Base-by-base conservation (phyloP, 1,139 yeast species). In the Hansenula lynferdii region DNA sequence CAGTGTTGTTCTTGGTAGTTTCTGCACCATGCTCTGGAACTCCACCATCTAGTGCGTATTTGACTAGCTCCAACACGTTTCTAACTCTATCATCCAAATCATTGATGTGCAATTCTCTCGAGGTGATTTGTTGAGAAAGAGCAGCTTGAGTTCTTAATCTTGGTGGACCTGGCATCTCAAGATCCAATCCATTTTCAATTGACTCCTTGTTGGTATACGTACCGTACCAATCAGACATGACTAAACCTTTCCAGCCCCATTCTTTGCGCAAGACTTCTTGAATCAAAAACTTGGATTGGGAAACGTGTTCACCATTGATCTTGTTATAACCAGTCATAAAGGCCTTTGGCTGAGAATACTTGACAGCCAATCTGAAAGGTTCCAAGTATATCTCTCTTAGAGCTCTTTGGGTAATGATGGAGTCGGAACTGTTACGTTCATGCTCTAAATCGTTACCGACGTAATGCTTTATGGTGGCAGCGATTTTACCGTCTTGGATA, bases 211-310 rank as follows among this genome's bases (percentile, higher is more conserved):
- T 62, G 22, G 78, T 65, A 51, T 72, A 76, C n/a, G 71, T 69
- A 38, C 84, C 85, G 53, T 55, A 73, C 85, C 84, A 78, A 56
- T 78, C 85, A 22, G 78, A 70, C 77, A 78, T 75, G 28, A 70
- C 58, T 42, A 71, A 58, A 20, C 84, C 84, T 22, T 70, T 62
- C 66, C 70, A 78, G 14, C 61, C 58, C 80, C 81, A 78, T 54
- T 78, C 84, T 5, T 63, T 53, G 42, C 81, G 61, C 40, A 77
- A 59, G 31, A 77, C 60, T 18, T 70, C 69, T 18, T 64, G 57
- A 25, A 77, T 50, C 31, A 76, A 54, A 31, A 57, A 53, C 39
- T 62, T 58, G 29, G 67, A 62, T 48, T 77, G 74, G 12, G 79
- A 70, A 35, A 64, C 75, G 53, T 76, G 82, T 25, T 58, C 69